These are phyloP conservation scores for Corchorus olitorius DNA, from an alignment of 345 rosid genomes.

Conservation along the genomic window DNA sequence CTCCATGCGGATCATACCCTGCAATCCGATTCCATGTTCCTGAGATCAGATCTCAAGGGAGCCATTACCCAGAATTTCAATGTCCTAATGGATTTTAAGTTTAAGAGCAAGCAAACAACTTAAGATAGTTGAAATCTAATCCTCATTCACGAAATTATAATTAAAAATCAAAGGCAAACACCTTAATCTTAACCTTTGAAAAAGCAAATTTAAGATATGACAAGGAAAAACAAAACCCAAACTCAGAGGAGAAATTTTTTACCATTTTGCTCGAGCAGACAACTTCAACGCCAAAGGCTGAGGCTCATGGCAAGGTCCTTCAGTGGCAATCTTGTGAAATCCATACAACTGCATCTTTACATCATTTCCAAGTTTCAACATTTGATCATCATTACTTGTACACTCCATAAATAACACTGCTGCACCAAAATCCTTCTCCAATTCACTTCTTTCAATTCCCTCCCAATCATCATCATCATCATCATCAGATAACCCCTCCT, in stretches of 20 bases:
- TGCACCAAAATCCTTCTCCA: constrained; percentile 44
- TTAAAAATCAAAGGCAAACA: neutral
- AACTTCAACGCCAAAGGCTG: constrained; percentile 46
- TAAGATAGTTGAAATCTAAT: neutral
- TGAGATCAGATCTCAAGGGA: neutral
- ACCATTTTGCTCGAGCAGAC: constrained; percentile 63
- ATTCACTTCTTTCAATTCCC: constrained; percentile 47
- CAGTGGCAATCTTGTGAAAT: constrained; percentile 55
- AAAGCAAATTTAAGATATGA: neutral
- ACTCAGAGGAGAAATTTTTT: neutral
- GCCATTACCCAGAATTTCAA: neutral
- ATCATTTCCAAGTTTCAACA: constrained; percentile 25
- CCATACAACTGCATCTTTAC: constrained; percentile 43
- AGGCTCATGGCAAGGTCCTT: constrained; percentile 52
- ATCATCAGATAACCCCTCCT: constrained; percentile 26
- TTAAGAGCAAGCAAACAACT: neutral
- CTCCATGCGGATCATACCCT: neutral
- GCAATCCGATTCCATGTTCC: neutral
- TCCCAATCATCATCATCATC: constrained; percentile 52
- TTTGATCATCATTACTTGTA: constrained; percentile 26
- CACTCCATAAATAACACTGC: constrained; percentile 44
- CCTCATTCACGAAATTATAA: neutral
- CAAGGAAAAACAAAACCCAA: neutral
- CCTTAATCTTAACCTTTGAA: neutral
- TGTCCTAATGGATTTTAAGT: neutral